These are phyloP conservation scores for Fallopia convolvulus DNA, from an alignment of 148 eudicot genomes.

Conservation along the genomic window DNA sequence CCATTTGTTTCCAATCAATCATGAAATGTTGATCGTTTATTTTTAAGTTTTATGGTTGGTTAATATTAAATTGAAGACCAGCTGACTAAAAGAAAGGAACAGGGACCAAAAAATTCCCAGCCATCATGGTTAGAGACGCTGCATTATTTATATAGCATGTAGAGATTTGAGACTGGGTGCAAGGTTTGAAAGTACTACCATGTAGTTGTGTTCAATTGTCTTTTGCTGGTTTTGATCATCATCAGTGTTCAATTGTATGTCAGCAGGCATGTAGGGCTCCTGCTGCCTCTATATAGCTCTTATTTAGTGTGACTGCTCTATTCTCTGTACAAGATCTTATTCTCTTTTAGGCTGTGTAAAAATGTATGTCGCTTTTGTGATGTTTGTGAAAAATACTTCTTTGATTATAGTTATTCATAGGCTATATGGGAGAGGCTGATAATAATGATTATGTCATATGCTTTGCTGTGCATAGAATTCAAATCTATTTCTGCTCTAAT, in stretches of 20 bases:
- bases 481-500: conserved; percentile 13
- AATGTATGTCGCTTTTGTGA: not conserved
- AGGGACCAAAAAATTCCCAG: not conserved
- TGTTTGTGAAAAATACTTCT: not conserved
- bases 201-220: not conserved
- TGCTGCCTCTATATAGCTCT: not conserved
- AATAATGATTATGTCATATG: not conserved
- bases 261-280: not conserved
- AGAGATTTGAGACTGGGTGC: not conserved
- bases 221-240: not conserved
- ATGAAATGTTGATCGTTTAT: not conserved
- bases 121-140: not conserved
- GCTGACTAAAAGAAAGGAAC: not conserved
- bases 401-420: not conserved
- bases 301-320: not conserved
- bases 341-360: not conserved
- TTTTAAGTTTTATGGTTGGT: not conserved
- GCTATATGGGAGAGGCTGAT: not conserved
- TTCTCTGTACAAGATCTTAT: not conserved
- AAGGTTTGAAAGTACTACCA: not conserved
- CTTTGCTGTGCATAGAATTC: not conserved
- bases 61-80: not conserved
- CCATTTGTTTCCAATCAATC: not conserved
- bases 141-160: not conserved
- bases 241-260: not conserved